Conservation (phyloP, 2,329 filamentous ascomycete species). For the Colletotrichum ledebouriae region DNA sequence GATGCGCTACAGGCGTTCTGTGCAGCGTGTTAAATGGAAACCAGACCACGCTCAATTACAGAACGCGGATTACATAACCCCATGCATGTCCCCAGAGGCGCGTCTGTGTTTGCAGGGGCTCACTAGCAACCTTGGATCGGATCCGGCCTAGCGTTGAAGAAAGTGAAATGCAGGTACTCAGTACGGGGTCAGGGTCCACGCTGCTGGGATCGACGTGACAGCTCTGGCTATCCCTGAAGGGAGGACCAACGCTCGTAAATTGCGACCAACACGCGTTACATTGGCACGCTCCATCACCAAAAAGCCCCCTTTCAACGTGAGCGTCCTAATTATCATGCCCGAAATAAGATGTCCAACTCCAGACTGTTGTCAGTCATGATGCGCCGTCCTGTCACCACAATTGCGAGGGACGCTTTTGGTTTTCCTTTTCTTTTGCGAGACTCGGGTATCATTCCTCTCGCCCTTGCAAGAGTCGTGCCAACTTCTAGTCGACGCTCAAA, state of each 20-base stretch:
- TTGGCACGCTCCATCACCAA: not conserved
- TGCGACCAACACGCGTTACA: conserved; percentile 6
- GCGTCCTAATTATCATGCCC: too few species aligned
- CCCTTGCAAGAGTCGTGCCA: conserved; percentile 31
- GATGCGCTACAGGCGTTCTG: conserved; percentile 9
- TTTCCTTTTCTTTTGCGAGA: conserved; percentile 10
- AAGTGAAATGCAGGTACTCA: conserved; percentile 40
- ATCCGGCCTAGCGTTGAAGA: conserved; percentile 41
- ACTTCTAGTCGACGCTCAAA: conserved; percentile 24
- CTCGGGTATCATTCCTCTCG: conserved; percentile 42
- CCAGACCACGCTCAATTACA: not conserved
- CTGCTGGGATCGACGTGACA: conserved; percentile 39
- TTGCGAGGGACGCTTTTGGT: conserved; percentile 15
- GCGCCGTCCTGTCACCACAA: not conserved
- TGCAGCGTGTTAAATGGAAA: conserved; percentile 9
- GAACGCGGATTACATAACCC: conserved; percentile 37
- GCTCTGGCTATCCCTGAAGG: not conserved
- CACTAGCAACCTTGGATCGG: conserved; percentile 26
- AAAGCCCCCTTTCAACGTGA: not conserved
- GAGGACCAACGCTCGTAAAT: conserved; percentile 6
- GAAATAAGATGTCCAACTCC: too few species aligned
- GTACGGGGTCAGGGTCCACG: conserved; percentile 38
- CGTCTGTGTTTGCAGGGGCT: conserved; percentile 34
- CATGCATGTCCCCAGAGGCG: conserved; percentile 36
- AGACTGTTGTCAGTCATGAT: too few species aligned